Evolutionary conservation across 768 basidiomycete species (phyloP).

Genomic region (Collybia sp.): DNA sequence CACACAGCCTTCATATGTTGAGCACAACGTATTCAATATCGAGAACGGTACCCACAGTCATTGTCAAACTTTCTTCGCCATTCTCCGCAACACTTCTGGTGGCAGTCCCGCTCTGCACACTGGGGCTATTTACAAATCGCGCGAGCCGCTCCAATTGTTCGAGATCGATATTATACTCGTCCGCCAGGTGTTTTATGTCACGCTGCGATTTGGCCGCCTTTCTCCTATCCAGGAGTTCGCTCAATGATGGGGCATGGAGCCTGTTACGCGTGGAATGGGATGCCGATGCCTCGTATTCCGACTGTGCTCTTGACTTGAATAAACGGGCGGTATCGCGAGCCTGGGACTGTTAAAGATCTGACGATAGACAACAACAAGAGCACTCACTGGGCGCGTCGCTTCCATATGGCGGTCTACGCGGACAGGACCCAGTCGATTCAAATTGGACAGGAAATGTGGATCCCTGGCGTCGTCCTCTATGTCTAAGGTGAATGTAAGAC

Average conservation of each 20-base stretch:
- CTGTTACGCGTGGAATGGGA: constrained; percentile 40
- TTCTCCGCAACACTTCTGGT: constrained; percentile 42
- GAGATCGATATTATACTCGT: constrained; percentile 50
- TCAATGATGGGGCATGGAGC: constrained; percentile 46
- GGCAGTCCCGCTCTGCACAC: constrained; percentile 42
- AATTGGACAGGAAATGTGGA: constrained; percentile 64
- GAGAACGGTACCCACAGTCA: constrained; percentile 34
- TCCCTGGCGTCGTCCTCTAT: constrained; percentile 66
- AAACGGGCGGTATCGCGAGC: constrained; percentile 31
- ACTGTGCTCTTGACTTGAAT: constrained; percentile 47
- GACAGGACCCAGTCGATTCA: constrained; percentile 63
- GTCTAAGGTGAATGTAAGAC: constrained; percentile 25
- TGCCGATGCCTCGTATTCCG: constrained; percentile 51
- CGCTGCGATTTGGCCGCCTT: constrained; percentile 37
- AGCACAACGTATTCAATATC: too few relatives aligned
- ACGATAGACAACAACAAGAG: neutral
- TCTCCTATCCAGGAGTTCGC: constrained; percentile 59
- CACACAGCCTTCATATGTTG: too few relatives aligned
- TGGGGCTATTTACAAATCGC: constrained; percentile 60
- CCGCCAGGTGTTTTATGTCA: constrained; percentile 47
- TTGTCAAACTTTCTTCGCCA: constrained; percentile 49
- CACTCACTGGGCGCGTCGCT: constrained; percentile 41
- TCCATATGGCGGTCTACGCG: constrained; percentile 63
- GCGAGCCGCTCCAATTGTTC: constrained; percentile 47
- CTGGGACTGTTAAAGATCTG: constrained; percentile 15